These are phyloP conservation scores for Elsinoe australis DNA, from an alignment of 2,329 filamentous ascomycete species.

Conservation along the genomic window DNA sequence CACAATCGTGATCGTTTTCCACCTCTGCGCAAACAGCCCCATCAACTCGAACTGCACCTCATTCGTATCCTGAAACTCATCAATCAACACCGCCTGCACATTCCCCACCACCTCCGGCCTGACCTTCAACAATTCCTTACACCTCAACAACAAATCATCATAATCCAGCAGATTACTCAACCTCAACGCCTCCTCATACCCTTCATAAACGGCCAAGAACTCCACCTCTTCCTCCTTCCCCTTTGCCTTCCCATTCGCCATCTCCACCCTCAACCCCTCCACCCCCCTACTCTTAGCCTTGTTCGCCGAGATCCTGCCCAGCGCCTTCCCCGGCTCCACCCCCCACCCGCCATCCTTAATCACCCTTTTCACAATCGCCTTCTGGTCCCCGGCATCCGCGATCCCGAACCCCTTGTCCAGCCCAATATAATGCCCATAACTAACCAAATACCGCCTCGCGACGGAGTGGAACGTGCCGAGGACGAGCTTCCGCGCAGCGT, in stretches of 20 bases:
- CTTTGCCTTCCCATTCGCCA: conserved; percentile 36
- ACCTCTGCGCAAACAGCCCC: conserved; percentile 69
- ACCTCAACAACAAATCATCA: conserved; percentile 81
- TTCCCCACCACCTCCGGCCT: conserved; percentile 79
- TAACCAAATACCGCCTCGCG: conserved; percentile 70
- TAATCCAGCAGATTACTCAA: conserved; percentile 83
- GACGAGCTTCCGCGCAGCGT: conserved; percentile 66
- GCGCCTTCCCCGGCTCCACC: conserved; percentile 63
- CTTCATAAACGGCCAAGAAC: conserved; percentile 58
- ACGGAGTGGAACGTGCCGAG: conserved; percentile 95
- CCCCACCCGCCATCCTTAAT: conserved; percentile 56
- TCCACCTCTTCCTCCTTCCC: conserved; percentile 52
- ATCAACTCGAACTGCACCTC: conserved; percentile 91
- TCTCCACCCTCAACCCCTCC: conserved; percentile 29
- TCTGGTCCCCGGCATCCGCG: conserved; percentile 73
- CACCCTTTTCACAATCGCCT: conserved; percentile 72
- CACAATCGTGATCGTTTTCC: conserved; percentile 79
- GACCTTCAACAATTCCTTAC: conserved; percentile 65
- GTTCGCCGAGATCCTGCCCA: conserved; percentile 62
- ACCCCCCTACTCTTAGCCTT: conserved; percentile 50
- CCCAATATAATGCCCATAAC: conserved; percentile 78
- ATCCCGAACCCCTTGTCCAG: conserved; percentile 80
- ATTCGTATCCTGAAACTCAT: conserved; percentile 98
- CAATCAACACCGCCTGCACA: conserved; percentile 83
- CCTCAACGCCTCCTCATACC: conserved; percentile 70